Evolutionary conservation across 1,284 basidiomycete species (phyloP).

Genomic region (Ustilago esculenta): DNA sequence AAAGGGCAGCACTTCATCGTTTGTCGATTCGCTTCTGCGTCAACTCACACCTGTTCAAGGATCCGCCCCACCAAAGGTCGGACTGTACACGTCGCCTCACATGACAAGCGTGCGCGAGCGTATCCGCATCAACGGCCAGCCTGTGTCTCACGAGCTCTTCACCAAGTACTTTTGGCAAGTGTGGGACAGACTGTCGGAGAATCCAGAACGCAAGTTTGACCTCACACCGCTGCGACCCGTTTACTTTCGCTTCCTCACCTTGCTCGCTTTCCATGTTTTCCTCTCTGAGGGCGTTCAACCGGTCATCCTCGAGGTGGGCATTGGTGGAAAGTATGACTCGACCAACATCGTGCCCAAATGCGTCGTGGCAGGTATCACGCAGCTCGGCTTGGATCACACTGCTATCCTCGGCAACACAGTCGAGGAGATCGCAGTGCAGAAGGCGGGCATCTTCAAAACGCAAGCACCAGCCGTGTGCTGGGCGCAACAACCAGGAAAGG

Average conservation of each 20-base stretch:
- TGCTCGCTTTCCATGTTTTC: constrained; percentile 92
- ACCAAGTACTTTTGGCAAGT: constrained; percentile 94
- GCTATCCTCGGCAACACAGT: constrained; percentile 88
- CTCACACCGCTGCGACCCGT: constrained; percentile 79
- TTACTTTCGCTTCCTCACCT: constrained; percentile 93
- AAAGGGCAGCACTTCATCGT: constrained; percentile 96
- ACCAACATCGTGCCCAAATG: constrained; percentile 95
- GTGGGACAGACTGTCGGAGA: constrained; percentile 86
- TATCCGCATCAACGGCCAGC: constrained; percentile 90
- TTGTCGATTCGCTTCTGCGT: constrained; percentile 69
- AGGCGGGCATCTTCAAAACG: constrained; percentile 95
- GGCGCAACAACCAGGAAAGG: constrained; percentile 80
- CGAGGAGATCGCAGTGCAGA: constrained; percentile 90
- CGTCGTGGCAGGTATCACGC: constrained; percentile 85
- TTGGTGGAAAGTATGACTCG: constrained; percentile 93
- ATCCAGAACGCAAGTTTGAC: constrained; percentile 66
- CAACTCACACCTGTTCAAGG: constrained; percentile 44
- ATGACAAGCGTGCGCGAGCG: constrained; percentile 94
- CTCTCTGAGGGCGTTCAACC: constrained; percentile 81
- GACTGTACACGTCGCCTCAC: constrained; percentile 96
- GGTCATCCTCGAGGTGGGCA: constrained; percentile 94
- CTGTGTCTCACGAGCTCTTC: constrained; percentile 87
- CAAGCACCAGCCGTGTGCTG: constrained; percentile 87
- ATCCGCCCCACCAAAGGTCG: constrained; percentile 66
- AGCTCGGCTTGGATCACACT: constrained; percentile 94